Evolutionary conservation across 2,329 filamentous ascomycete species (phyloP).

Genomic region (Colletotrichum horii): DNA sequence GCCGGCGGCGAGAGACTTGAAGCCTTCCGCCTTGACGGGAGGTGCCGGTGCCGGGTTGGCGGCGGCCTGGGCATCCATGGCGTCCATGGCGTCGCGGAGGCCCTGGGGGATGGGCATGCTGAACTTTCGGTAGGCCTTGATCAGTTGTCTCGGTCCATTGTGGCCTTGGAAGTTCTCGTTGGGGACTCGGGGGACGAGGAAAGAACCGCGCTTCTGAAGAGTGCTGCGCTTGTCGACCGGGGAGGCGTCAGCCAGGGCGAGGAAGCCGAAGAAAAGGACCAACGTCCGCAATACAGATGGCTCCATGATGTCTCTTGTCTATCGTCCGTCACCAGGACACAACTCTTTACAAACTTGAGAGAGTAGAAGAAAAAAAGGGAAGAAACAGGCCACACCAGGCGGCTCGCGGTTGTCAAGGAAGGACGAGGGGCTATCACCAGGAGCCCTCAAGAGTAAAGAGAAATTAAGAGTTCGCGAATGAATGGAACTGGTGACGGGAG

Average conservation of each 20-base stretch:
- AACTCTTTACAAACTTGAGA: neutral
- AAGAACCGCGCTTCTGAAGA: slow-evolving; percentile 52
- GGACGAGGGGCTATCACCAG: slow-evolving; percentile 19
- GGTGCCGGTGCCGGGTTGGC: neutral
- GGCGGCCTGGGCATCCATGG: slow-evolving; percentile 13
- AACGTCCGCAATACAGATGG: slow-evolving; percentile 13
- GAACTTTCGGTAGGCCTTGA: slow-evolving; percentile 73
- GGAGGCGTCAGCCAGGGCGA: slow-evolving; percentile 28
- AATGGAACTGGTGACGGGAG: slow-evolving; percentile 2
- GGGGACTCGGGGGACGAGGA: slow-evolving; percentile 63
- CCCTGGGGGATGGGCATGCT: slow-evolving; percentile 55
- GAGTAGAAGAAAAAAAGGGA: neutral
- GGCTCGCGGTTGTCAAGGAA: slow-evolving; percentile 2
- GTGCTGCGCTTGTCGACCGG: slow-evolving; percentile 21
- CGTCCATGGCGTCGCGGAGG: slow-evolving; percentile 41
- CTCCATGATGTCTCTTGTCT: slow-evolving; percentile 11
- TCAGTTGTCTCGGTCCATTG: slow-evolving; percentile 66
- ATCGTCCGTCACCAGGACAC: slow-evolving; percentile 10
- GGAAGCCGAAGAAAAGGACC: slow-evolving; percentile 14
- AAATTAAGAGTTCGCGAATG: slow-evolving; percentile 1
- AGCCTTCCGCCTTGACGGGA: slow-evolving; percentile 26
- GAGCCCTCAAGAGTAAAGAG: slow-evolving; percentile 8
- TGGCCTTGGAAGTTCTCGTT: slow-evolving; percentile 58
- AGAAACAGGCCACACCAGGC: slow-evolving; percentile 20
- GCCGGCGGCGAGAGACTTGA: slow-evolving; percentile 4